Evolutionary conservation across 257 asterid genomes (phyloP).

Genomic region (Eustoma russellianum): DNA sequence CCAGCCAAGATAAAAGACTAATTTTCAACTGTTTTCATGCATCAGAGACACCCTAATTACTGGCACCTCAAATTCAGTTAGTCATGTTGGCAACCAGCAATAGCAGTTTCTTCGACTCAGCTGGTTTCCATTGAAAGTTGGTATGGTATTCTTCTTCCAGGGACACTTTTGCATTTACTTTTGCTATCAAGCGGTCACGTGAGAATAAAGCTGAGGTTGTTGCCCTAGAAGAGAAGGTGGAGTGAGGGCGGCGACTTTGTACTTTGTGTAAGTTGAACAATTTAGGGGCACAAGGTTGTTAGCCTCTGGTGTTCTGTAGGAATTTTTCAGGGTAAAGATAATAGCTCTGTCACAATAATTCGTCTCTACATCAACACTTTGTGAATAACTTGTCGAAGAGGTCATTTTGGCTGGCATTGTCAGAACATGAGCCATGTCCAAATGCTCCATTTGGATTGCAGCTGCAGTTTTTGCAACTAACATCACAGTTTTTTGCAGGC

Average conservation of each 20-base stretch:
- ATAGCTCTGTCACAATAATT: no score
- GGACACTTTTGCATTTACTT: slow-evolving; percentile 70
- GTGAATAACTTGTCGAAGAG: no score
- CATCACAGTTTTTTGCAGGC: slow-evolving; percentile 46
- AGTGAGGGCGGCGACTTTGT: slow-evolving; percentile 84
- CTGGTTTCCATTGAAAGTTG: background rate
- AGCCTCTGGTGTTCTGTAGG: no score
- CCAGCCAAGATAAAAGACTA: slow-evolving; percentile 52
- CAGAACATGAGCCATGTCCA: no score
- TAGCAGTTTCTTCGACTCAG: background rate
- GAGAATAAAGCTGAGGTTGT: slow-evolving; percentile 98
- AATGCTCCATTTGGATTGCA: no score
- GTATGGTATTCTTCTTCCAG: slow-evolving; percentile 30
- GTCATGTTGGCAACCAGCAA: background rate
- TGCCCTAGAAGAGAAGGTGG: slow-evolving; percentile 95
- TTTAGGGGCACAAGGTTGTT: background rate
- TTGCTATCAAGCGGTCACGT: slow-evolving; percentile 96
- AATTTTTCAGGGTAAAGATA: background rate
- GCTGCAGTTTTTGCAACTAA: slow-evolving; percentile 4
- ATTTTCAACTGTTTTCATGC: background rate
- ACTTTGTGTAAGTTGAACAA: slow-evolving; percentile 63
- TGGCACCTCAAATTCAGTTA: background rate
- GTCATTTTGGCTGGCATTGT: no score
- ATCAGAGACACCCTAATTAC: no score
- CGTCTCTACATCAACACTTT: no score